These are phyloP conservation scores for Geosmithia morbida DNA, from an alignment of 2,329 filamentous ascomycete genomes.

Conservation along the genomic window DNA sequence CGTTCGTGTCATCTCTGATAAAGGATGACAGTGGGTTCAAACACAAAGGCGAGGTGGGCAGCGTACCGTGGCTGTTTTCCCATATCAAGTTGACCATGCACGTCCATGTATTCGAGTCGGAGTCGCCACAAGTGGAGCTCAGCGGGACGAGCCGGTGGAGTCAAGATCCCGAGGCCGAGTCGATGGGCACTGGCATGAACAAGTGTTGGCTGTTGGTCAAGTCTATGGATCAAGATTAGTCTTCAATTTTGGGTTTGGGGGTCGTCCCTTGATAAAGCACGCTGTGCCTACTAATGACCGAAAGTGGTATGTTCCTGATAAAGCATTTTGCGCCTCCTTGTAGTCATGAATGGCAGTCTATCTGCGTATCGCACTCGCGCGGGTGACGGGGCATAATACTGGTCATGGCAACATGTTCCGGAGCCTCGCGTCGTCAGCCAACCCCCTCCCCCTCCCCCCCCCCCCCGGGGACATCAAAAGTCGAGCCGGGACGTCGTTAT, in stretches of 20 bases:
- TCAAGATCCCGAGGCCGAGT: conserved; percentile 28
- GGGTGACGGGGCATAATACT: no score
- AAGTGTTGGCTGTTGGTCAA: conserved; percentile 30
- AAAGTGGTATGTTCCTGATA: no score
- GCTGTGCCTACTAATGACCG: no score
- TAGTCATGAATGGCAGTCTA: no score
- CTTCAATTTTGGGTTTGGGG: background rate
- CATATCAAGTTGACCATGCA: conserved; percentile 43
- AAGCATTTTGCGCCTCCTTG: no score
- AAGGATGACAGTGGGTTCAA: conserved; percentile 7
- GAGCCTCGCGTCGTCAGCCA: no score
- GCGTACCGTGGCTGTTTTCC: conserved; percentile 41
- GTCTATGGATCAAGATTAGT: background rate
- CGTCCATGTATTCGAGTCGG: conserved; percentile 33
- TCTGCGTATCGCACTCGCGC: no score
- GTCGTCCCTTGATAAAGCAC: no score
- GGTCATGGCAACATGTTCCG: no score
- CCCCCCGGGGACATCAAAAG: no score
- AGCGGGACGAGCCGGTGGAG: conserved; percentile 20
- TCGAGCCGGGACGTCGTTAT: no score
- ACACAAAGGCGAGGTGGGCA: conserved; percentile 28
- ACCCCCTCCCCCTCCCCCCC: no score
- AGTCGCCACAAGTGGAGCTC: conserved; percentile 1
- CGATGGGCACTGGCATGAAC: conserved; percentile 44
- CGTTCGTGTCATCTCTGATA: conserved; percentile 16